Base-by-base conservation (phyloP, 345 rosid genomes). In the Salix viminalis region DNA sequence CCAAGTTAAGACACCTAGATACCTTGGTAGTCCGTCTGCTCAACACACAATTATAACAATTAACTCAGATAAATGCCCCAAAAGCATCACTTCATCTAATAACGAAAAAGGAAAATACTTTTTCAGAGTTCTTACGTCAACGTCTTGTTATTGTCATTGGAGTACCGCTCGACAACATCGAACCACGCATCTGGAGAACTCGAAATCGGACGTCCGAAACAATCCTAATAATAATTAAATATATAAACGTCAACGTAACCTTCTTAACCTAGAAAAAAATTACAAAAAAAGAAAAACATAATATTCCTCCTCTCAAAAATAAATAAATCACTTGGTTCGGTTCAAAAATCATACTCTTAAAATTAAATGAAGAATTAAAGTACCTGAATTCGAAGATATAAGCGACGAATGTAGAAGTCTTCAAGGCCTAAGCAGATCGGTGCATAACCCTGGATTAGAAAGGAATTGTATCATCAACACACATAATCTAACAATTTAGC, bases 171-270 rank as follows among this genome's bases (percentile, higher is more conserved):
- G 21, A 92, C 91, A 26, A 94, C 83, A 82, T 94, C 93, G 82
- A 92, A 76, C 97, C 96, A 92, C 34, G 96, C 92, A 89, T 90
- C 97, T 62, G 97, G 98, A 34, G 94, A 93, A 83, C 98, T 92
- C 1, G 94, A 78, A 30, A 94, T 91, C 0, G 98, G 97, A 48
- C 96, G 88, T 71, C 91, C 93, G 77, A 92, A 94, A 83, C 98
- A 94, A 69, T 91, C 98, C 97, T 94, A 85, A 37, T 2, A 60
- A 11, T 8, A n/a, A 34, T 7, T 5, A 34, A 26, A 8, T 26
- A 69, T 24, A 13, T 44, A 69, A 10, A 67, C 44, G 7, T 9
- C 32, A 9, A 37, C 42, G 54, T 68, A 41, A 68, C 2, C 21
- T 70, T 70, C 60, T 14, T 13, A 44, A 21, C 9, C 21, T 67